These are phyloP conservation scores for Turritis glabra DNA, from an alignment of 345 rosid species.

Conservation along the genomic window DNA sequence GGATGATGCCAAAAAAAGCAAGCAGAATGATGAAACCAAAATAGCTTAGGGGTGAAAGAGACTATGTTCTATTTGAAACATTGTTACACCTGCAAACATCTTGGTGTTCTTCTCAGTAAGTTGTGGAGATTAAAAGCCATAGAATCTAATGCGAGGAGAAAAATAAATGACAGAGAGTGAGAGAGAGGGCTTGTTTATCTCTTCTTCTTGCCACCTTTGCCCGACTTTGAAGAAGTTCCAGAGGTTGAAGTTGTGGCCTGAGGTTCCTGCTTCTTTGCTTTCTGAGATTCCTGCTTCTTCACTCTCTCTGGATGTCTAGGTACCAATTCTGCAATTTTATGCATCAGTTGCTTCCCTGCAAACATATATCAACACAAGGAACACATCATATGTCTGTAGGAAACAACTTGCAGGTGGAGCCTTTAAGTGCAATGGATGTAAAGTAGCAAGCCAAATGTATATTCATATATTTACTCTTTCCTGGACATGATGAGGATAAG, in stretches of 20 bases:
- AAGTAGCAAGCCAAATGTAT: background rate
- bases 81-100: conserved; percentile 2
- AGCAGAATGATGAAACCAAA: background rate
- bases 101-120: conserved; percentile 5
- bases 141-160: conserved; percentile 4
- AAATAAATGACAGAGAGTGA: background rate
- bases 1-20: background rate
- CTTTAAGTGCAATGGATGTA: background rate
- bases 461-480: background rate
- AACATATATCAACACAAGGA: too few species aligned
- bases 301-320: conserved; percentile 85
- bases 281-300: conserved; percentile 77
- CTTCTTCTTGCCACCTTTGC: conserved; percentile 87
- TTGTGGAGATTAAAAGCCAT: background rate
- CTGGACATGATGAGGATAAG: background rate
- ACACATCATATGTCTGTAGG: conserved; percentile 2
- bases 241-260: conserved; percentile 53
- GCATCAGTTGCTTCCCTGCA: conserved; percentile 88
- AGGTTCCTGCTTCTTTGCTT: conserved; percentile 78
- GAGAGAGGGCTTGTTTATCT: conserved; percentile 42
- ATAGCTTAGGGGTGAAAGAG: background rate
- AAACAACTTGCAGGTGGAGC: background rate
- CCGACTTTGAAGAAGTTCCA: conserved; percentile 53
- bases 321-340: conserved; percentile 82
- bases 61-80: background rate